These are phyloP conservation scores for Fusarium staphyleae DNA, from an alignment of 2,329 filamentous ascomycete species.

Conservation along the genomic window DNA sequence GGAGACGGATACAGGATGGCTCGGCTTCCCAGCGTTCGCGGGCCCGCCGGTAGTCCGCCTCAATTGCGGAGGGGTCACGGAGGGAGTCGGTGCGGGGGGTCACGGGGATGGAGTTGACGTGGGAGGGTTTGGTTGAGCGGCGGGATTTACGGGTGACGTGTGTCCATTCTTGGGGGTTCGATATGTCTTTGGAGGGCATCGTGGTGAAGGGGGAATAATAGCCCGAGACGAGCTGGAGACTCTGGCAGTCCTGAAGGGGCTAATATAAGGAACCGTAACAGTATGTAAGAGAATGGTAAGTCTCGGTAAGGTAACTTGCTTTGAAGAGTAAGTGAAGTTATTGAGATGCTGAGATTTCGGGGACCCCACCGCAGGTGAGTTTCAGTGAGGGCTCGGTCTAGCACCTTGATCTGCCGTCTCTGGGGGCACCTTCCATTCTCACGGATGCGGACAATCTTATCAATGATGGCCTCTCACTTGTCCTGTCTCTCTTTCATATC, in stretches of 20 bases:
- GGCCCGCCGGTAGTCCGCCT: conserved; percentile 41
- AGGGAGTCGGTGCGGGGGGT: conserved; percentile 22
- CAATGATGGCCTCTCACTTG: no score
- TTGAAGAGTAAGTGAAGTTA: conserved; percentile 15
- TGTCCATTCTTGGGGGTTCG: conserved; percentile 33
- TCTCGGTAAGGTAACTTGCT: conserved; percentile 7
- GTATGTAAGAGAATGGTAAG: not conserved
- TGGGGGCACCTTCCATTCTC: not conserved
- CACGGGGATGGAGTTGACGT: conserved; percentile 13
- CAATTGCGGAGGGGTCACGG: conserved; percentile 40
- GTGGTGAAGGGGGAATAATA: no score
- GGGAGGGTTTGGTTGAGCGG: conserved; percentile 1
- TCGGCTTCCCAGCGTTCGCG: conserved; percentile 42
- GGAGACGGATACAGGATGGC: conserved; percentile 43
- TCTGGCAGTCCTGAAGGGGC: not conserved
- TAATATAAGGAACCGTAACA: no score
- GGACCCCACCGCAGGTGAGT: conserved; percentile 28
- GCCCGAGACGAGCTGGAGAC: not conserved
- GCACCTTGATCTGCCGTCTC: not conserved
- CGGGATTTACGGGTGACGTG: conserved; percentile 35
- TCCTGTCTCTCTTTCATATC: no score
- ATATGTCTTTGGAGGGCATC: conserved; percentile 23
- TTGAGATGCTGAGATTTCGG: conserved; percentile 33
- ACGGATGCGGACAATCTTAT: not conserved
- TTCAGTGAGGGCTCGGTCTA: conserved; percentile 25